Evolutionary conservation across 169 alveolate genomes (phyloP).

Genomic region (Prorocentrum cordatum): DNA sequence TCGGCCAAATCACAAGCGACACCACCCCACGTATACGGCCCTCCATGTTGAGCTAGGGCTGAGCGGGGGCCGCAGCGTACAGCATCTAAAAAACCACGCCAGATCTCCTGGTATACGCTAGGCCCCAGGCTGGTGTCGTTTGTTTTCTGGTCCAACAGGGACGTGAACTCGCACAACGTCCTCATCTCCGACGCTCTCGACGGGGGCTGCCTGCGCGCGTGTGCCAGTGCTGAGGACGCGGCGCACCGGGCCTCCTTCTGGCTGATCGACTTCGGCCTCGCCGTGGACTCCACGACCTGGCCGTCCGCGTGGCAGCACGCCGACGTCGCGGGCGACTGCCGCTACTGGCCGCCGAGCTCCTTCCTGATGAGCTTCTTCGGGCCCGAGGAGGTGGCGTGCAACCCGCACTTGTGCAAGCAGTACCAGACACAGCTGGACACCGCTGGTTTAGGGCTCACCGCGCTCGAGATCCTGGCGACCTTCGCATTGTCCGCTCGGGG

Average conservation of each 20-base stretch:
- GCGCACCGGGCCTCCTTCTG: conserved; percentile 7
- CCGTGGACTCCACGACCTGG: conserved; percentile 40
- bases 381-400: conserved; percentile 32
- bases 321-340: conserved; percentile 65
- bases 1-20: too few relatives aligned
- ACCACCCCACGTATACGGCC: too few relatives aligned
- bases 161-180: conserved; percentile 61
- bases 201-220: neutral
- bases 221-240: neutral
- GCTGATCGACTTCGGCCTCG: conserved; percentile 41
- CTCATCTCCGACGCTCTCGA: conserved; percentile 49
- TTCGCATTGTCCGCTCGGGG: too few relatives aligned
- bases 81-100: too few relatives aligned
- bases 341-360: conserved; percentile 48
- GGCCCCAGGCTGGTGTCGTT: too few relatives aligned
- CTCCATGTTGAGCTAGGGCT: too few relatives aligned
- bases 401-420: conserved; percentile 11
- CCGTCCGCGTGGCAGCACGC: conserved; percentile 27
- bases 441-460: conserved; percentile 34
- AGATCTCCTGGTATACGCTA: too few relatives aligned
- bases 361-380: conserved; percentile 58
- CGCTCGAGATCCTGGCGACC: conserved; percentile 25
- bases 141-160: too few relatives aligned
- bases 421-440: conserved; percentile 36
- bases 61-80: too few relatives aligned